phyloP scores from a whole-genome alignment of 148 eudicot genomes.

The Dianthus caryophyllus region DNA sequence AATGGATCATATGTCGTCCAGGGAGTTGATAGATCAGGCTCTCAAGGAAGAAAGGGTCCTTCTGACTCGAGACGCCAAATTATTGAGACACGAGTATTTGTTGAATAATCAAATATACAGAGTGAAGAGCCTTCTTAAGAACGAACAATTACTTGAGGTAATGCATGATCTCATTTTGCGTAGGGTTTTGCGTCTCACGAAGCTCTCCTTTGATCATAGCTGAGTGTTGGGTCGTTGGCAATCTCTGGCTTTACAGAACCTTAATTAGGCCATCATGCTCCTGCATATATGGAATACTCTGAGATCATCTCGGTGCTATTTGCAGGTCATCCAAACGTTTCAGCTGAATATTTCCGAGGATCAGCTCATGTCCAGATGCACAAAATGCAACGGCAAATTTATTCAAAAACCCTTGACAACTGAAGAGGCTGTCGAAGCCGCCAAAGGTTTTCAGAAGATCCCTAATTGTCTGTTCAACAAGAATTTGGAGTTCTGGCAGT shows the following conservation, averaged over 20 bases:
- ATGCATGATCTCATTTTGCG: not conserved
- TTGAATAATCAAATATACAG: constrained; percentile 75
- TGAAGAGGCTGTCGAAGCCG: constrained; percentile 88
- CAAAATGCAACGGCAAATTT: constrained; percentile 90
- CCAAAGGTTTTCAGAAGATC: constrained; percentile 78
- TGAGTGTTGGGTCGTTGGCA: not conserved
- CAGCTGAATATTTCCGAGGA: constrained; percentile 69
- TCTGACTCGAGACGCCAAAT: constrained; percentile 88
- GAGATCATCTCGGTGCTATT: constrained; percentile 12
- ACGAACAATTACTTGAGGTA: constrained; percentile 92
- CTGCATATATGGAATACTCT: constrained; percentile 2
- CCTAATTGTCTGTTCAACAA: constrained; percentile 85
- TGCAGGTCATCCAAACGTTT: constrained; percentile 82
- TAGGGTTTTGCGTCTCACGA: no score
- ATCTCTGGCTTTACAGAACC: not conserved
- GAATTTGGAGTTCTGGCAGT: constrained; percentile 90
- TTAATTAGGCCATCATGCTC: not conserved
- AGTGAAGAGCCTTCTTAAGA: constrained; percentile 81
- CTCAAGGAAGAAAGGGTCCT: constrained; percentile 83
- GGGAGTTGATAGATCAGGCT: constrained; percentile 81
- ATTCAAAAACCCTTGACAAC: constrained; percentile 83
- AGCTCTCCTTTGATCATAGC: no score
- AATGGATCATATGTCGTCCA: constrained; percentile 23
- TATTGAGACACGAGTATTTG: constrained; percentile 76
- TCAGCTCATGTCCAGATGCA: constrained; percentile 88